Evolutionary conservation across 2,329 filamentous ascomycete genomes (phyloP).

Genomic region (Cladorrhinum sp.): DNA sequence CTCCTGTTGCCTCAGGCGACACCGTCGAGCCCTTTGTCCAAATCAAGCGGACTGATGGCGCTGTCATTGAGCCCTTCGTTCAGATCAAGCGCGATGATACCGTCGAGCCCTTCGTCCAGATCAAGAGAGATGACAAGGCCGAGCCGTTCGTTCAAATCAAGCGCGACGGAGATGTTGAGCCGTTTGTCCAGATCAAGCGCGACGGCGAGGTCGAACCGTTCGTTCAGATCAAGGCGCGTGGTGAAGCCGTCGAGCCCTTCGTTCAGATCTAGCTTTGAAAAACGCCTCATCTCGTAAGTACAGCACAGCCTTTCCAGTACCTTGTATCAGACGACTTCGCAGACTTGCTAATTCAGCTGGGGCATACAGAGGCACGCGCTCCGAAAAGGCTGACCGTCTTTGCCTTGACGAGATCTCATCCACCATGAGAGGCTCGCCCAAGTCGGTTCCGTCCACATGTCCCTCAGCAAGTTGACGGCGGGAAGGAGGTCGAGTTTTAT

Average conservation of each 20-base stretch:
- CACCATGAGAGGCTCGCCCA: too few relatives aligned
- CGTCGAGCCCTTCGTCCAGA: neutral
- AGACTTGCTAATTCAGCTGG: too few relatives aligned
- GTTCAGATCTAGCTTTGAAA: neutral
- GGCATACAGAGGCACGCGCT: too few relatives aligned
- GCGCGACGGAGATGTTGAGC: neutral
- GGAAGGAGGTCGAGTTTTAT: too few relatives aligned
- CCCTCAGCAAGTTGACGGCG: too few relatives aligned
- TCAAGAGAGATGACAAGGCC: neutral
- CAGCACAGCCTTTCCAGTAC: too few relatives aligned
- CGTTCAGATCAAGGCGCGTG: neutral
- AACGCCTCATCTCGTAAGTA: too few relatives aligned
- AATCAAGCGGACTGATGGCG: conserved; percentile 2
- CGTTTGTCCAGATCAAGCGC: neutral
- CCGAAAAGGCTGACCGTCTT: too few relatives aligned
- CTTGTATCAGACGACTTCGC: too few relatives aligned
- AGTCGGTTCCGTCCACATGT: too few relatives aligned
- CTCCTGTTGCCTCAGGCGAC: neutral
- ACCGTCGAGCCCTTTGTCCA: neutral
- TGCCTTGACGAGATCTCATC: too few relatives aligned
- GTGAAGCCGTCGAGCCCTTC: neutral
- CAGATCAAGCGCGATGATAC: neutral
- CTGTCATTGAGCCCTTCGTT: conserved; percentile 1
- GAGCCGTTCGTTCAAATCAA: neutral
- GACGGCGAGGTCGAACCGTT: neutral